A percentile compares a stretch with the other conserved stretches of the same genome.
These are phyloP conservation scores for Dendrocalamus latiflorus DNA, from an alignment of 202 grass and related monocot genomes.

Conservation along the genomic window DNA sequence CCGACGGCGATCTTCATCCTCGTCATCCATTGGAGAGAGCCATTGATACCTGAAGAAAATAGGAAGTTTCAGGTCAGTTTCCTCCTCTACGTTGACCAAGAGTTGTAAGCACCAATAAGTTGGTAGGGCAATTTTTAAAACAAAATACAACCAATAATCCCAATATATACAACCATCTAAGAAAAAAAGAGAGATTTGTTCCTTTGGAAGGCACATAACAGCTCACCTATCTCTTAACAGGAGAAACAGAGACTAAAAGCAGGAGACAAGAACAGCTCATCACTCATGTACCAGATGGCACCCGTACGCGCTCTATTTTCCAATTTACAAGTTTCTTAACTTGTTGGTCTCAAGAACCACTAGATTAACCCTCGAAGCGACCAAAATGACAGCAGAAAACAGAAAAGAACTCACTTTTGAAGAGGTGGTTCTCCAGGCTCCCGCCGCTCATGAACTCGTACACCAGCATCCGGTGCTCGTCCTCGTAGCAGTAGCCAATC, in stretches of 20 bases:
- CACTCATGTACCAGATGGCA: not conserved
- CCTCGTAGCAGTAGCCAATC: slow-evolving; percentile 89
- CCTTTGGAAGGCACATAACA: slow-evolving; percentile 24
- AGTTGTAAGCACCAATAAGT: not conserved
- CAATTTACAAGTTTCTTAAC: not conserved
- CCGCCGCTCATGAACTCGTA: slow-evolving; percentile 78
- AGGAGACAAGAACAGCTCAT: slow-evolving; percentile 11
- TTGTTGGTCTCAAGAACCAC: not conserved
- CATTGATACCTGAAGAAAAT: slow-evolving; percentile 22
- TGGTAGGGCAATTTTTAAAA: not conserved
- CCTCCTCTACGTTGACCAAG: slow-evolving; percentile 11
- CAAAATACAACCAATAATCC: not conserved
- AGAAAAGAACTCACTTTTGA: slow-evolving; percentile 64
- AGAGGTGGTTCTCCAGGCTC: slow-evolving; percentile 86
- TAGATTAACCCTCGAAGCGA: slow-evolving; percentile 3
- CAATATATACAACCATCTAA: not conserved
- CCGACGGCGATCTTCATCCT: slow-evolving; percentile 92
- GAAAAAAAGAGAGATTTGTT: not conserved
- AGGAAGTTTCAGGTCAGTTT: slow-evolving; percentile 24
- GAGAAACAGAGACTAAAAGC: not conserved
- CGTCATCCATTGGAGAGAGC: slow-evolving; percentile 65
- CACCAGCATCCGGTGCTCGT: slow-evolving; percentile 78
- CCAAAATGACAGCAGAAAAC: not conserved
- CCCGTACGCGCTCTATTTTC: not conserved
- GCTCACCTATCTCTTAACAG: slow-evolving; percentile 25